phyloP scores from a whole-genome alignment of 2,329 filamentous ascomycete species.

The Graphiopsis chlorocephala region DNA sequence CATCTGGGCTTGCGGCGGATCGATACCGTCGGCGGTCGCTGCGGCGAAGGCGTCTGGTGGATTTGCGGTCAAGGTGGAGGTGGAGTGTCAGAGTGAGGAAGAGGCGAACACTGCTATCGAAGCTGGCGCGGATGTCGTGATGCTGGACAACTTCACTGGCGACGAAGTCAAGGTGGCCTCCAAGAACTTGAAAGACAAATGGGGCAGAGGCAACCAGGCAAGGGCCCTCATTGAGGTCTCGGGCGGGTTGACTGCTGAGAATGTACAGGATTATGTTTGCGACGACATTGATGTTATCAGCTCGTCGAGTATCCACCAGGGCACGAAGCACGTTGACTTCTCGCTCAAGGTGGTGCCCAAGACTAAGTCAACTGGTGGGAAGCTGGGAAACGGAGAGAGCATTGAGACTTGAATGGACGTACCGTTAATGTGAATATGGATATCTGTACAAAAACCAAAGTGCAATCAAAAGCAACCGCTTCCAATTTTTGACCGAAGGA shows the following conservation, averaged over 20 bases:
- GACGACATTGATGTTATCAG: conserved; percentile 91
- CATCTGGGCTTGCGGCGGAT: conserved; percentile 79
- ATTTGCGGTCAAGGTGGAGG: conserved; percentile 91
- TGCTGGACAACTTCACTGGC: conserved; percentile 92
- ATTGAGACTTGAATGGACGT: conserved; percentile 1
- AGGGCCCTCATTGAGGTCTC: conserved; percentile 81
- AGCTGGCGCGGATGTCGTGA: conserved; percentile 90
- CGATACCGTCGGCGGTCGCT: conserved; percentile 79
- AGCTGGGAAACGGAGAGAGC: conserved; percentile 8
- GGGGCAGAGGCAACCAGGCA: conserved; percentile 57
- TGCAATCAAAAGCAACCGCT: not conserved
- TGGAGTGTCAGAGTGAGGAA: conserved; percentile 83
- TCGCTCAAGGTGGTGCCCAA: conserved; percentile 78
- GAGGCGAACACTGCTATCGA: conserved; percentile 89
- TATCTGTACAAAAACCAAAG: not conserved
- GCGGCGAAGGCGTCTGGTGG: conserved; percentile 82
- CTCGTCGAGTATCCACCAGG: conserved; percentile 95
- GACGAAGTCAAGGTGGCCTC: conserved; percentile 75
- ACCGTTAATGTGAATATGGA: not conserved
- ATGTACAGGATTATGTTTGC: conserved; percentile 76
- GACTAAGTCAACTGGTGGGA: conserved; percentile 18
- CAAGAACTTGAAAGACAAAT: conserved; percentile 71
- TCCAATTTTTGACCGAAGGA: not conserved
- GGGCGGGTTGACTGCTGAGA: conserved; percentile 80
- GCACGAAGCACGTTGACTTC: conserved; percentile 90